These are phyloP conservation scores for Coniochaeta ligniaria DNA, from an alignment of 2,329 filamentous ascomycete species.

Conservation along the genomic window DNA sequence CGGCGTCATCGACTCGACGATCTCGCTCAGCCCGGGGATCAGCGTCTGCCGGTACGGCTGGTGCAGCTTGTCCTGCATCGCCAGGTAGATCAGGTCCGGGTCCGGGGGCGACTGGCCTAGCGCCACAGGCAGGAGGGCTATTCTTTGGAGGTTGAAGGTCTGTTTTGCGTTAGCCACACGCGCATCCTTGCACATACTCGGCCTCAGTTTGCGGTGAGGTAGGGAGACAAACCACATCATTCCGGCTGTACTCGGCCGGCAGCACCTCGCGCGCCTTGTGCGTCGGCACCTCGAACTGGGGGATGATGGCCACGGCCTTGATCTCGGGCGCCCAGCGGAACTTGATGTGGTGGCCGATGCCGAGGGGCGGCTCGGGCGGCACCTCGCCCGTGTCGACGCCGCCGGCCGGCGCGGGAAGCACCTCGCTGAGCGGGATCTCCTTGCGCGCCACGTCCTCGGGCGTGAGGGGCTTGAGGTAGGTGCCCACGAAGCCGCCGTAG, in stretches of 20 bases:
- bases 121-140: conserved; percentile 83
- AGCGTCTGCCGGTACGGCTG: conserved; percentile 90
- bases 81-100: conserved; percentile 88
- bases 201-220: neutral
- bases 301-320: conserved; percentile 94
- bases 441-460: conserved; percentile 83
- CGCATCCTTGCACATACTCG: neutral
- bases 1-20: conserved; percentile 86
- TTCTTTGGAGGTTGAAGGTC: conserved; percentile 89
- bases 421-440: conserved; percentile 91
- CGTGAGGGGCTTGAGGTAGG: conserved; percentile 86
- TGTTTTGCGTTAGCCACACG: conserved; percentile 19
- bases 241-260: conserved; percentile 69
- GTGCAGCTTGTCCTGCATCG: conserved; percentile 98
- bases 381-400: conserved; percentile 82
- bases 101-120: conserved; percentile 86
- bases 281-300: conserved; percentile 92
- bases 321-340: conserved; percentile 92
- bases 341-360: conserved; percentile 94
- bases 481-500: conserved; percentile 94
- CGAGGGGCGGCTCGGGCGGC: conserved; percentile 81
- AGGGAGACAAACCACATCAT: conserved; percentile 63
- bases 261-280: conserved; percentile 83
- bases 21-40: conserved; percentile 85
- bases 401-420: conserved; percentile 82